A percentile compares a stretch with the other conserved stretches of the same genome.
Conservation (phyloP, 2,329 filamentous ascomycete genomes). For the Aspergillus pseudoterreus region DNA sequence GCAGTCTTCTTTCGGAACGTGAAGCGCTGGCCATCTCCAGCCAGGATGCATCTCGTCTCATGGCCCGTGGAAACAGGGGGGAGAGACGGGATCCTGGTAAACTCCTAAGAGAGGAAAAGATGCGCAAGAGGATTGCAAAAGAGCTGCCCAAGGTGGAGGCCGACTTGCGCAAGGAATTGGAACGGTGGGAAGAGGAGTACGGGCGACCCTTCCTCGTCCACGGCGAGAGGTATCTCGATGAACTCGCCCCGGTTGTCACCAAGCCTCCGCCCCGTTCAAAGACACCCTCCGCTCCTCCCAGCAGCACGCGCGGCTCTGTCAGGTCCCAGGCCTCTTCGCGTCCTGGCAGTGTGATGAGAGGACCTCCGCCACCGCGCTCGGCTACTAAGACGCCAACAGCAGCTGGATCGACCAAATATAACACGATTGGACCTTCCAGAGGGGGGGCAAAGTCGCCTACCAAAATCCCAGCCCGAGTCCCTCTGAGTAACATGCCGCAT, state of each 20-base stretch:
- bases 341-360: slow-evolving; percentile 35
- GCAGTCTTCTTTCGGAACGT: slow-evolving; percentile 76
- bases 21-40: slow-evolving; percentile 85
- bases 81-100: slow-evolving; percentile 94
- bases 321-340: slow-evolving; percentile 24
- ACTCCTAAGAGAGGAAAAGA: slow-evolving; percentile 92
- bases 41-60: slow-evolving; percentile 88
- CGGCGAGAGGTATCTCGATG: slow-evolving; percentile 84
- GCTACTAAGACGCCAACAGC: slow-evolving; percentile 47
- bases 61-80: slow-evolving; percentile 87
- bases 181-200: slow-evolving; percentile 89
- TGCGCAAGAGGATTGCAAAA: slow-evolving; percentile 95
- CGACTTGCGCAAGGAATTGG: slow-evolving; percentile 77
- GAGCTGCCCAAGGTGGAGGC: slow-evolving; percentile 87
- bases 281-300: slow-evolving; percentile 38
- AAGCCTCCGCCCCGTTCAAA: slow-evolving; percentile 60
- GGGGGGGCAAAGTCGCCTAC: slow-evolving; percentile 43
- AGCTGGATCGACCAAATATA: slow-evolving; percentile 37
- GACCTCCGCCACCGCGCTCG: slow-evolving; percentile 39
- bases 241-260: slow-evolving; percentile 63
- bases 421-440: slow-evolving; percentile 28
- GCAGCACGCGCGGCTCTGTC: slow-evolving; percentile 21
- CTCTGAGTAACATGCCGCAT: slow-evolving; percentile 45
- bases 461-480: slow-evolving; percentile 47
- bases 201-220: slow-evolving; percentile 90